phyloP scores from a whole-genome alignment of 2,329 filamentous ascomycete genomes.

The Sordariomycetes sp. region DNA sequence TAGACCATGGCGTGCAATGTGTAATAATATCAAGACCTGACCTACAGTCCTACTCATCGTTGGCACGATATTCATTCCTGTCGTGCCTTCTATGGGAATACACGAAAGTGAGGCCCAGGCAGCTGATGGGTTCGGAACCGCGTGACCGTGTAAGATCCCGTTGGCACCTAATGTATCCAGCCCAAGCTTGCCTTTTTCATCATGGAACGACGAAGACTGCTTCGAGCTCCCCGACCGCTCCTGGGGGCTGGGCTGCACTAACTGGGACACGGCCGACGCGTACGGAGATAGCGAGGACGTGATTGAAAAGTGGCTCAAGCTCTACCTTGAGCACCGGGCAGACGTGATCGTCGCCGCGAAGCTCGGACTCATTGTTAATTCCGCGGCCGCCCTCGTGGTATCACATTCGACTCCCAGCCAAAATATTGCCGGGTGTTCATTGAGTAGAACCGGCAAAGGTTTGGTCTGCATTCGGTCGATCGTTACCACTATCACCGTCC shows the following conservation, averaged over 20 bases:
- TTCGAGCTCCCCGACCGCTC: conserved; percentile 38
- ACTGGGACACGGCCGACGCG: conserved; percentile 36
- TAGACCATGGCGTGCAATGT: too few species aligned
- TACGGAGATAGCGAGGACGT: conserved; percentile 37
- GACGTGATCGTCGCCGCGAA: conserved; percentile 38
- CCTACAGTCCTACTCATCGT: too few species aligned
- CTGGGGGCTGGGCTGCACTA: conserved; percentile 35
- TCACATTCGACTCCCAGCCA: conserved; percentile 15
- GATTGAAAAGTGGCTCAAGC: conserved; percentile 38
- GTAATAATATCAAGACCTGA: too few species aligned
- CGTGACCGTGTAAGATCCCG: too few species aligned
- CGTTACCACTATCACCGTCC: conserved; percentile 43
- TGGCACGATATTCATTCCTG: too few species aligned
- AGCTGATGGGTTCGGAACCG: too few species aligned
- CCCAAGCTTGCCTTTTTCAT: too few species aligned
- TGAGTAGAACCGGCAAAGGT: conserved; percentile 26
- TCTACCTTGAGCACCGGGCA: conserved; percentile 32
- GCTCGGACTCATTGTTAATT: conserved; percentile 14
- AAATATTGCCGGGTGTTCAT: conserved; percentile 14
- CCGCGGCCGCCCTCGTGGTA: neutral
- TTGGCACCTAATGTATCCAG: too few species aligned
- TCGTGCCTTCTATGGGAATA: too few species aligned
- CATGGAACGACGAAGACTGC: conserved; percentile 30
- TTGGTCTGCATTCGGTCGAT: conserved; percentile 43
- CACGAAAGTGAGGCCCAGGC: too few species aligned